These are phyloP conservation scores for Rhodotorula sp. DNA, from an alignment of 1,284 basidiomycete genomes.

Conservation along the genomic window DNA sequence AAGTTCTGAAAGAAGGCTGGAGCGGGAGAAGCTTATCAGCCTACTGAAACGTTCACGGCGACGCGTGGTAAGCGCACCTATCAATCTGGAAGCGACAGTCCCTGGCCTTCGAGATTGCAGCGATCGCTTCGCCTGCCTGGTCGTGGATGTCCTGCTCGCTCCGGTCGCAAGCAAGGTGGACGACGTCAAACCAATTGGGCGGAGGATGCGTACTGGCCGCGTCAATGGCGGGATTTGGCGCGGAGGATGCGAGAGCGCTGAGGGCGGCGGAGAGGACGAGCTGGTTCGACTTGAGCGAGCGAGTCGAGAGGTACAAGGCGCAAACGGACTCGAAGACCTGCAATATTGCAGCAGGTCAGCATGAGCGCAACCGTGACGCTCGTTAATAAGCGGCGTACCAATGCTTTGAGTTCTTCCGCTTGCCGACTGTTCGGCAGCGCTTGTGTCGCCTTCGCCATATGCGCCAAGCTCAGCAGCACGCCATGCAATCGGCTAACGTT, in stretches of 20 bases:
- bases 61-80: constrained; percentile 59
- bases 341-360: too few species aligned
- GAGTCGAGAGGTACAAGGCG: neutral
- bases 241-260: constrained; percentile 26
- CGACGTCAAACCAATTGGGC: constrained; percentile 61
- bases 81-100: constrained; percentile 63
- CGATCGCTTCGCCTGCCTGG: constrained; percentile 65
- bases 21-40: neutral
- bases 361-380: too few species aligned
- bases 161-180: constrained; percentile 72
- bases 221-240: constrained; percentile 43
- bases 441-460: constrained; percentile 58
- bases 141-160: constrained; percentile 67
- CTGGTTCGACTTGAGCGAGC: neutral
- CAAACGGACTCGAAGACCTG: constrained; percentile 22
- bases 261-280: constrained; percentile 40
- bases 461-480: constrained; percentile 67
- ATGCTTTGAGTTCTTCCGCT: neutral
- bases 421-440: neutral
- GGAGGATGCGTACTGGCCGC: constrained; percentile 46
- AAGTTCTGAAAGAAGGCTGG: constrained; percentile 22
- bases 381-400: too few species aligned
- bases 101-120: constrained; percentile 62
- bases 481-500: constrained; percentile 78
- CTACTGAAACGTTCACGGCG: neutral